Conservation (phyloP, 345 rosid genomes). For the Pelargonium nanum region DNA sequence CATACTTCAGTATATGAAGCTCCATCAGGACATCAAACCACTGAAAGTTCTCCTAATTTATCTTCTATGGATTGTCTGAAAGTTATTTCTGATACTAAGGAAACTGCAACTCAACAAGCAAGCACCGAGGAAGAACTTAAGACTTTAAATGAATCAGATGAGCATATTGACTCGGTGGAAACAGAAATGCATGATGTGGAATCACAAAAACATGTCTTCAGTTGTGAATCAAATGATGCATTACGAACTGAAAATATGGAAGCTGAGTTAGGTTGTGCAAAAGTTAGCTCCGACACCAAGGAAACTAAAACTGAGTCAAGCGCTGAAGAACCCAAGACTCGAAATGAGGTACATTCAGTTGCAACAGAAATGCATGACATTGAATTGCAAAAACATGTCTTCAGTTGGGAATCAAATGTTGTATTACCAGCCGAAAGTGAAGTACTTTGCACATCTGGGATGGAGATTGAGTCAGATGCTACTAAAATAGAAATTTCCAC, state of each 20-base stretch:
- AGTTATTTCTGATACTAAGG: constrained; percentile 13
- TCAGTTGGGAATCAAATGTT: constrained; percentile 15
- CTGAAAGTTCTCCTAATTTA: constrained; percentile 8
- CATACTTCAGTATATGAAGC: constrained; percentile 12
- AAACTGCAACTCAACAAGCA: constrained; percentile 9
- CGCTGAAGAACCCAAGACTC: constrained; percentile 12
- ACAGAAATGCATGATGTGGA: constrained; percentile 14
- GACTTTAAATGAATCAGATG: constrained; percentile 7
- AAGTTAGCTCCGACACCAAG: constrained; percentile 9
- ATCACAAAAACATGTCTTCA: constrained; percentile 14
- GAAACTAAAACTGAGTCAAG: constrained; percentile 13
- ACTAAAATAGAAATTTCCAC: constrained; percentile 6
- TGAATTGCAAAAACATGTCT: constrained; percentile 14
- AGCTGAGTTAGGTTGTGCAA: constrained; percentile 9
- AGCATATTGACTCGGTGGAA: not conserved
- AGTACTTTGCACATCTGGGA: constrained; percentile 11
- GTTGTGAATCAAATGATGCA: constrained; percentile 13
- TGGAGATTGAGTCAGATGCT: constrained; percentile 6
- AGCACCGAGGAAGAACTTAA: constrained; percentile 12
- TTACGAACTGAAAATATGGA: constrained; percentile 19
- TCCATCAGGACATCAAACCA: constrained; percentile 6
- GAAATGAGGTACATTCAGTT: constrained; percentile 1
- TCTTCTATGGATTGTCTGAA: constrained; percentile 10
- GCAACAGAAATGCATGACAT: constrained; percentile 11
- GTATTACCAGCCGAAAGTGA: constrained; percentile 17